Evolutionary conservation across 495 filamentous ascomycete species (phyloP), one percentile per base, ranked within the genome.

Genomic region (Articulospora tetracladia): DNA sequence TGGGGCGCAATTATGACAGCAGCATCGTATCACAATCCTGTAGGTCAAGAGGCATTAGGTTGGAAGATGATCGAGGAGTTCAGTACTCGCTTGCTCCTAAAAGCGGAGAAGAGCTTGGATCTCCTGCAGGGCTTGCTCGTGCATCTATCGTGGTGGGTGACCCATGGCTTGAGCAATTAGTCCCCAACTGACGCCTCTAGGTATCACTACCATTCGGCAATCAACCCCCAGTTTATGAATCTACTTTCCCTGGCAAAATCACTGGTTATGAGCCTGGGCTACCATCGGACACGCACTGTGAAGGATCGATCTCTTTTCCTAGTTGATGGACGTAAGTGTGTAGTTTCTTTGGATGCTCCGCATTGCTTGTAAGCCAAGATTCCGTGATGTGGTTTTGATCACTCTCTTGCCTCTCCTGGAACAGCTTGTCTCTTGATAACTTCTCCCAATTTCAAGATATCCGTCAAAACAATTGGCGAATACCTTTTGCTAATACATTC

Each of bases 1-100:
- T 59, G 48, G 46, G 50, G 23, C 23, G 57, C 57, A 11, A 44
- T 59, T 19, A 17, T 41, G 27, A 41, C 57, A 4, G 47, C 54
- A 12, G 54, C 54, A 12, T 48, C 39, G 1, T 57, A 44, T 28
- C 54, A 27, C n/a, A 26, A 48, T 2, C 36, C 54, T 26, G 20
- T 24, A n/a, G 36, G 54, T 13, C 54, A 57, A 57, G 54, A 46
- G 25, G 34, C 39, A 27, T 6, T 46, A 25, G 54, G 54, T 2
- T 26, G 34, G 39, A 26, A 57, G 34, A 17, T 57, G 1, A 50
- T 50, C 2, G 47, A 50, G 20, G 47, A 50, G 17, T 27, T 50
- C 20, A 50, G 47, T 17, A 8, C 8, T 8, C 47, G 47, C 4
- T 3, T 50, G 24, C 17, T 50, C 4, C 12, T 50, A 22, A 50